Base-by-base conservation (phyloP, 2,329 filamentous ascomycete genomes). In the Purpureocillium lavendulum region DNA sequence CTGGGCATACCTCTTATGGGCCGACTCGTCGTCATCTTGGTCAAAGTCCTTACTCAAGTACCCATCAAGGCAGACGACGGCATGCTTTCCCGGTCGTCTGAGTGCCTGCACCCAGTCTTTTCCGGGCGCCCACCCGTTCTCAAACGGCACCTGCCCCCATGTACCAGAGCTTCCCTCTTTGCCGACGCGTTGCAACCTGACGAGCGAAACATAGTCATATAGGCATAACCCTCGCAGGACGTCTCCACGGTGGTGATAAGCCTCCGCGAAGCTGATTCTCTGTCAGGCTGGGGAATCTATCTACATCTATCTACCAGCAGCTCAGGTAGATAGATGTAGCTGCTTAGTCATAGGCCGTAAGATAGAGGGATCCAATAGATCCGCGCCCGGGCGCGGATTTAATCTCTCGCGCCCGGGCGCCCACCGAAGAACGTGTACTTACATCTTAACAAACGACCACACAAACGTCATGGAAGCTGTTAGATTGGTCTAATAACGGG, bases 161-260 rank as follows among this genome's bases (percentile, higher is more conserved):
- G 30, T 7, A n/a, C 6, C 30, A 7, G 15, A 6, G 13, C 6
- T 12, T 5, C 12, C 12, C 7, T n/a, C 13, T 7, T 32, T 14
- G 30, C 13, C 15, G 13, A 6, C 5, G 6, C 13, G 30, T 12
- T 43, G 33, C 24, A 43, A 31, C 21, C 21, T 37, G n/a, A 43
- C 34, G 10, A 43, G 12, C 8, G 41, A 37, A 29, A 40, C 31
- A 17, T 40, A 43, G 31, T 43, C 41, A 26, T 43, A 43, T 9
- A 43, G 30, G 12, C 12, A 36, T 4, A 43, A 24, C 3, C 12
- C 26, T 21, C 24, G 24, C 24, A 43, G 33, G 8, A 43, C 5
- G 8, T 3, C 6, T 7, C 38, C 38, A 13, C 38, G 41, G 16
- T 43, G 35, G 5, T 17, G 18, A 33, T 43, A 43, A 3, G 41